These are phyloP conservation scores for Salinomyces thailandicus DNA, from an alignment of 2,329 filamentous ascomycete genomes.

Conservation along the genomic window DNA sequence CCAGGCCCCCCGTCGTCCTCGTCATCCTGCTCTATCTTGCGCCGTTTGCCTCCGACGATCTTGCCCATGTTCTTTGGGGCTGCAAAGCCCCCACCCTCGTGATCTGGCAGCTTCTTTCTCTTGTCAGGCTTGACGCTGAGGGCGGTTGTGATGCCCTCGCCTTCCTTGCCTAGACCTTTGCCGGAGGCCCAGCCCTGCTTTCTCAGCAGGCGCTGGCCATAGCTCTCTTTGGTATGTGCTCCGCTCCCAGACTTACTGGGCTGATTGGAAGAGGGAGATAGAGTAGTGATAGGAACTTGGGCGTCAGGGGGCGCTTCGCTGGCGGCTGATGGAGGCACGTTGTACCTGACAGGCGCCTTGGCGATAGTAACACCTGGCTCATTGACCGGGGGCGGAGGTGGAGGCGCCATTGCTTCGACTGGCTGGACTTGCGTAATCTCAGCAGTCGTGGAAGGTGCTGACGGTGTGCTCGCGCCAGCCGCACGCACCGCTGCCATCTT, in stretches of 20 bases:
- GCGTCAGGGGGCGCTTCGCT: too few species aligned
- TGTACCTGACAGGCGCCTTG: constrained; percentile 67
- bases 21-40: constrained; percentile 25
- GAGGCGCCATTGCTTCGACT: background rate
- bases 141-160: constrained; percentile 73
- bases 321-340: constrained; percentile 38
- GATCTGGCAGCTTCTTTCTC: constrained; percentile 65
- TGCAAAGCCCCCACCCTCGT: constrained; percentile 67
- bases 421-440: background rate
- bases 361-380: constrained; percentile 54
- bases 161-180: constrained; percentile 71
- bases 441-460: background rate
- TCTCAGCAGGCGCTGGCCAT: constrained; percentile 77
- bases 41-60: constrained; percentile 67
- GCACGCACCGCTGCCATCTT: constrained; percentile 7
- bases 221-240: constrained; percentile 67
- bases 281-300: too few species aligned
- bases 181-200: constrained; percentile 94
- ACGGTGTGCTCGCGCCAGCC: constrained; percentile 1
- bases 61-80: constrained; percentile 59
- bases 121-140: constrained; percentile 79
- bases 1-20: constrained; percentile 29
- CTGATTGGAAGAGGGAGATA: too few species aligned
- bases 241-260: background rate
- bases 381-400: constrained; percentile 2